A percentile compares a stretch with the other conserved stretches of the same genome.
These are phyloP conservation scores for Tanacetum coccineum DNA, from an alignment of 129 eudicot genomes.

Conservation along the genomic window DNA sequence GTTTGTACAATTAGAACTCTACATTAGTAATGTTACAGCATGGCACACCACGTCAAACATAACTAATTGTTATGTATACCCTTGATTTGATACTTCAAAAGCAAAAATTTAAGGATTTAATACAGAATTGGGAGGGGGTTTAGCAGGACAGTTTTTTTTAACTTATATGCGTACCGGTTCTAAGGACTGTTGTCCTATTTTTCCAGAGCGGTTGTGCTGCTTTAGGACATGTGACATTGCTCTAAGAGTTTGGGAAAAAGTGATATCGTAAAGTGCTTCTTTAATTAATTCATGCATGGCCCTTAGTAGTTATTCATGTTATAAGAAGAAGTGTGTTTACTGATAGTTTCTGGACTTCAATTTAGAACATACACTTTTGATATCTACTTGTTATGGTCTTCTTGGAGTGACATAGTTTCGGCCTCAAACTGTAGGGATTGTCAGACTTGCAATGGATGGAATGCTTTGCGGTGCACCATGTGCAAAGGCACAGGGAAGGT, in stretches of 20 bases:
- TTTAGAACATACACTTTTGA: conserved; percentile 1
- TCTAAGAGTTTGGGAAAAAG: conserved; percentile 71
- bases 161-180: too few species aligned
- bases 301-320: too few species aligned
- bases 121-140: too few species aligned
- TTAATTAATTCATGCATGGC: neutral
- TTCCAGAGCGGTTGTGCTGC: conserved; percentile 91
- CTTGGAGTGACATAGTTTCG: conserved; percentile 15
- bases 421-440: conserved; percentile 55
- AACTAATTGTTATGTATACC: too few species aligned
- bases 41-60: too few species aligned
- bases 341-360: too few species aligned
- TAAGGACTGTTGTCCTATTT: neutral
- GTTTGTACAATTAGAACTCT: too few species aligned
- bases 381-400: neutral
- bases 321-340: too few species aligned
- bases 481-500: conserved; percentile 91
- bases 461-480: conserved; percentile 89
- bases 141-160: too few species aligned
- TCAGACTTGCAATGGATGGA: conserved; percentile 86
- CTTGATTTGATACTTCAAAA: too few species aligned
- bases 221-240: conserved; percentile 78
- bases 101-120: too few species aligned
- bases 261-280: conserved; percentile 61
- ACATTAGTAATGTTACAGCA: too few species aligned